These are phyloP conservation scores for Hypoxylon rickii DNA, from an alignment of 495 filamentous ascomycete genomes.

Conservation along the genomic window DNA sequence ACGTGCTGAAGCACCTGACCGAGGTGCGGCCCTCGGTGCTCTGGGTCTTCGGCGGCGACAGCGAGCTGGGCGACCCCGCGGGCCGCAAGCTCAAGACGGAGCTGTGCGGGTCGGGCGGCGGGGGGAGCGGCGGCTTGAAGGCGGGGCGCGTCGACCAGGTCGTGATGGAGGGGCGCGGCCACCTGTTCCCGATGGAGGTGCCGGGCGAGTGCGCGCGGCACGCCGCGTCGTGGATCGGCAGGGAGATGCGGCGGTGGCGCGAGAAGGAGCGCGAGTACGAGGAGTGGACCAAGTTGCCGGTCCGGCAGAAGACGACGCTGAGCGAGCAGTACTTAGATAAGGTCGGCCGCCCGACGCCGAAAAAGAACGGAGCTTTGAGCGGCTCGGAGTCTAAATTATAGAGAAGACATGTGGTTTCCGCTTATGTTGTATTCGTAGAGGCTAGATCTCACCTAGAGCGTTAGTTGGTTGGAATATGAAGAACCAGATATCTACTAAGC, in stretches of 20 bases:
- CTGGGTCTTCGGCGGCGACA: slow-evolving; percentile 76
- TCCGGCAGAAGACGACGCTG: slow-evolving; percentile 62
- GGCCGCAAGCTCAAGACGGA: slow-evolving; percentile 60
- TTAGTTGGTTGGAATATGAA: no score
- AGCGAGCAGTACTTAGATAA: slow-evolving; percentile 60
- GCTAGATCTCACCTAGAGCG: no score
- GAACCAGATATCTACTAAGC: background rate
- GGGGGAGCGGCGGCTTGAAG: slow-evolving; percentile 72
- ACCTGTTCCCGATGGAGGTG: slow-evolving; percentile 84
- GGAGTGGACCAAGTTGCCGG: slow-evolving; percentile 54
- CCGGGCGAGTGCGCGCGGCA: slow-evolving; percentile 66
- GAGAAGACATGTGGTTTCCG: no score
- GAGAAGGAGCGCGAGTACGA: slow-evolving; percentile 64
- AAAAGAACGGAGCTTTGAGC: background rate
- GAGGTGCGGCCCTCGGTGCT: slow-evolving; percentile 76
- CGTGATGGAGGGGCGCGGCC: slow-evolving; percentile 68
- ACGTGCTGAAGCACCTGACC: slow-evolving; percentile 66
- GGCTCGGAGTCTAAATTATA: slow-evolving; percentile 32
- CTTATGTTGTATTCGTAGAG: no score
- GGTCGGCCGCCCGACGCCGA: slow-evolving; percentile 41
- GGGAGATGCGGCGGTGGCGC: slow-evolving; percentile 66
- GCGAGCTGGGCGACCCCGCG: slow-evolving; percentile 62
- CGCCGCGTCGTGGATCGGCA: slow-evolving; percentile 64
- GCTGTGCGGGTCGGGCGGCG: slow-evolving; percentile 64
- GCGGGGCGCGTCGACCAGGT: slow-evolving; percentile 74